These are phyloP conservation scores for Euphorbia schlechtendalii DNA, from an alignment of 441 rosid species.

Conservation along the genomic window DNA sequence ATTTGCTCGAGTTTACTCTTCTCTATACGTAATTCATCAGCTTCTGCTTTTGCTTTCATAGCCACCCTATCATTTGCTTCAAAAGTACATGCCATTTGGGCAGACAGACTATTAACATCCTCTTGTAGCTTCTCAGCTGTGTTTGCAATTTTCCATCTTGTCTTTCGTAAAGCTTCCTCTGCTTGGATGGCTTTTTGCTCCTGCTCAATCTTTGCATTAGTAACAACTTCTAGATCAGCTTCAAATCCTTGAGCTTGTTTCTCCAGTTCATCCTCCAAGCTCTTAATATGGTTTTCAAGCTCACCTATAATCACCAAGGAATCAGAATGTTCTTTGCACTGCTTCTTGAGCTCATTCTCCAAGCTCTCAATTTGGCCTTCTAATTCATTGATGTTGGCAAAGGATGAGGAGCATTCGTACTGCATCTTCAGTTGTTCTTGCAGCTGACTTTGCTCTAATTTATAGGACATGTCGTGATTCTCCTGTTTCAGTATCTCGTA, in stretches of 20 bases:
- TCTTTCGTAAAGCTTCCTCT: slow-evolving; percentile 61
- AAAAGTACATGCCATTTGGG: slow-evolving; percentile 65
- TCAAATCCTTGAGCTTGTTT: slow-evolving; percentile 47
- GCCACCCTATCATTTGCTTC: slow-evolving; percentile 69
- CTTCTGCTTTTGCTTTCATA: slow-evolving; percentile 60
- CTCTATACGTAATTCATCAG: slow-evolving; percentile 34
- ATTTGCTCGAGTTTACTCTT: too few relatives aligned
- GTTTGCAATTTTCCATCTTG: slow-evolving; percentile 57
- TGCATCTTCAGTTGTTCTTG: slow-evolving; percentile 72
- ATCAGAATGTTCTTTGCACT: slow-evolving; percentile 36
- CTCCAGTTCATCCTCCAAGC: slow-evolving; percentile 66
- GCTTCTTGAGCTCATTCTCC: slow-evolving; percentile 34
- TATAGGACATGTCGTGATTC: slow-evolving; percentile 57
- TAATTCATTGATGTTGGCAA: slow-evolving; percentile 33
- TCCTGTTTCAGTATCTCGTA: slow-evolving; percentile 88
- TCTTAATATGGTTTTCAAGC: slow-evolving; percentile 43
- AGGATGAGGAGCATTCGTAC: slow-evolving; percentile 53
- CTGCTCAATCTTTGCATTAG: slow-evolving; percentile 59
- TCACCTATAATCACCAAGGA: slow-evolving; percentile 46
- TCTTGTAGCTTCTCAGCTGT: slow-evolving; percentile 73
- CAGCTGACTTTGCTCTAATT: slow-evolving; percentile 70
- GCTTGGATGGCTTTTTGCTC: slow-evolving; percentile 78
- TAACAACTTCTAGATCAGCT: slow-evolving; percentile 53
- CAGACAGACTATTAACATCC: slow-evolving; percentile 59
- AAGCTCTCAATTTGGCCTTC: too few relatives aligned